These are phyloP conservation scores for Rhizoclosmatium globosum DNA, from an alignment of 192 early-diverging fungal genomes.

Conservation along the genomic window DNA sequence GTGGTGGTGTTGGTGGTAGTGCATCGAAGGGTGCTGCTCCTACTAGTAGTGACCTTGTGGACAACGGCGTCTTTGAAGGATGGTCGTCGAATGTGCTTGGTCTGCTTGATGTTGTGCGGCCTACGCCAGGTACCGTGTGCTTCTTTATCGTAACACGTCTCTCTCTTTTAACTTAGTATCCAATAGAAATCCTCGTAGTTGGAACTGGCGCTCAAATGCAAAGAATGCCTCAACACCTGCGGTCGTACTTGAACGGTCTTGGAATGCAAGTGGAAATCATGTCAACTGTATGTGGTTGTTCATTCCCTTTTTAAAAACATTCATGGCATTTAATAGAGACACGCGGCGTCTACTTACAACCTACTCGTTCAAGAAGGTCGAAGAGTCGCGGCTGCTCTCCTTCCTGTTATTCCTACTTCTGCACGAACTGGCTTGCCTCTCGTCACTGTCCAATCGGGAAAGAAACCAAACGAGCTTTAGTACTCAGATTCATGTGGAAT, in stretches of 20 bases:
- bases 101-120: slow-evolving; percentile 52
- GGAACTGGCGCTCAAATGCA: slow-evolving; percentile 53
- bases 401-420: slow-evolving; percentile 59
- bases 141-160: background rate
- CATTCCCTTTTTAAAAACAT: background rate
- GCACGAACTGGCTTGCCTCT: slow-evolving; percentile 53
- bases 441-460: slow-evolving; percentile 36
- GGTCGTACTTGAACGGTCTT: slow-evolving; percentile 49
- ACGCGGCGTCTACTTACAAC: slow-evolving; percentile 62
- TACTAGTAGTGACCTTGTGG: background rate
- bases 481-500: background rate
- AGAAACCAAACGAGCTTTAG: background rate
- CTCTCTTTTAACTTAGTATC: background rate
- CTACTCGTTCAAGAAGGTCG: slow-evolving; percentile 59
- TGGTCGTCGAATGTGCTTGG: slow-evolving; percentile 54
- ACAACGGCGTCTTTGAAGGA: slow-evolving; percentile 48
- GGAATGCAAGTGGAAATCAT: slow-evolving; percentile 61
- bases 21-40: background rate
- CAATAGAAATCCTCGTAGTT: slow-evolving; percentile 57
- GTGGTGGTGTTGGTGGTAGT: background rate
- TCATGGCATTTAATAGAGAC: slow-evolving; percentile 38
- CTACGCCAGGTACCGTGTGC: slow-evolving; percentile 46
- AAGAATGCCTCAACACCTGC: slow-evolving; percentile 45
- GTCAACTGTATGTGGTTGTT: slow-evolving; percentile 46
- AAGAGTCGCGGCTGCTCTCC: slow-evolving; percentile 49